Percentiles rank a stretch among this genome's conserved stretches.
Conservation (phyloP, 257 asterid genomes). For the Ligustrum vulgare region DNA sequence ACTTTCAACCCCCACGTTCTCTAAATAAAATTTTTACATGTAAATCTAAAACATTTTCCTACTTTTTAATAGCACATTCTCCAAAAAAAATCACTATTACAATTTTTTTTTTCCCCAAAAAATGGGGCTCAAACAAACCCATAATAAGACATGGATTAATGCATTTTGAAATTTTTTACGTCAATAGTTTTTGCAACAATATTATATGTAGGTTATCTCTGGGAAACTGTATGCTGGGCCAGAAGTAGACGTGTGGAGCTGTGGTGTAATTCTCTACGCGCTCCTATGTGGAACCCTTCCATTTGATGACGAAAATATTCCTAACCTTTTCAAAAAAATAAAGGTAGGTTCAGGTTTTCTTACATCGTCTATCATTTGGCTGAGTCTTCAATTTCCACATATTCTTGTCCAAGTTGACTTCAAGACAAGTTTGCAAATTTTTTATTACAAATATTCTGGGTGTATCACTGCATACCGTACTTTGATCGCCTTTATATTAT, state of each 20-base stretch:
- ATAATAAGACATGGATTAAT: conserved; percentile 10
- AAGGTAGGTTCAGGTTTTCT: conserved; percentile 51
- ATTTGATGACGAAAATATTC: conserved; percentile 94
- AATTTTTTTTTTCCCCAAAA: too few species aligned
- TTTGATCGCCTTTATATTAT: conserved; percentile 6
- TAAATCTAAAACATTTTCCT: too few species aligned
- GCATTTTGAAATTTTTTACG: neutral
- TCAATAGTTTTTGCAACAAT: too few species aligned
- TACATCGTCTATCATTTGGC: neutral
- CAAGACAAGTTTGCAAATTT: conserved; percentile 1
- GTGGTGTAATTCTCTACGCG: conserved; percentile 97
- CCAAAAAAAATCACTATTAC: too few species aligned
- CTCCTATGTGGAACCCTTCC: conserved; percentile 99
- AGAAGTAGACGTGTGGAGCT: conserved; percentile 99
- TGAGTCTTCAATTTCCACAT: neutral
- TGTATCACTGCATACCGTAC: neutral
- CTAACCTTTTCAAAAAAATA: conserved; percentile 93
- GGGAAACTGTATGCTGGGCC: conserved; percentile 97
- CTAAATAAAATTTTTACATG: too few species aligned
- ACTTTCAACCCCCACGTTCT: too few species aligned
- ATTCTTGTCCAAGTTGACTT: conserved; percentile 12
- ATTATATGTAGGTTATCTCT: conserved; percentile 72
- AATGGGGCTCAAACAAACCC: neutral
- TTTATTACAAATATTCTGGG: neutral
- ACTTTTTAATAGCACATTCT: too few species aligned